Evolutionary conservation across 768 basidiomycete species (phyloP), one percentile per base, ranked within the genome.

Genomic region (Mrakia frigida): DNA sequence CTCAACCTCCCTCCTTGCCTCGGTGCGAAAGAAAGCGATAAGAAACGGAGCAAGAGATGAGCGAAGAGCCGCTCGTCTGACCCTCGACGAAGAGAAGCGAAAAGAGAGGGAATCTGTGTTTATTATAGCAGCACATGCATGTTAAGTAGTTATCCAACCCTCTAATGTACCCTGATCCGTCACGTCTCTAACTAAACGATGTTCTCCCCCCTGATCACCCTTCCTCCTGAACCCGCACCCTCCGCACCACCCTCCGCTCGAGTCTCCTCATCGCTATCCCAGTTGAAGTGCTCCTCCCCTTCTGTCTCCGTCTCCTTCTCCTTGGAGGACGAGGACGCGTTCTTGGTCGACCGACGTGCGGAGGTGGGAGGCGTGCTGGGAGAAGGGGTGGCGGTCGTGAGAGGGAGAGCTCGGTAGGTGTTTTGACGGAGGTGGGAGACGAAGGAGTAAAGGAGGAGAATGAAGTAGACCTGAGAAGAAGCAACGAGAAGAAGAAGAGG

Each of bases 351-450:
- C 33, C 53, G 39, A 41, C 53, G 28, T 13, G 60, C 43, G 69
- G 39, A 33, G 69, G 41, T 13, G 23, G 69, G 6, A 50, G 72
- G 37, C 4, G n/a, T 52, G 50, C 61, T 39, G 31, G 52, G n/a
- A n/a, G n/a, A n/a, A n/a, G n/a, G n/a, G 1, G 69, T 53, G 21
- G 67, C 9, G 37, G 63, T 69, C 6, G 77, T 69, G n/a, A 83
- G 72, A 3, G 92, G 90, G 61, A 99, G 89, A 21, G 90, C 86
- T 79, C 92, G 91, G 82, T 95, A 98, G 33, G 92, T 91, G 65
- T 94, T 92, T 80, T 91, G 91, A 63, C 94, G 92, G 73, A 98
- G 90, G 83, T 98, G 97, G 2, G 88, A 86, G 4, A 94, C 94
- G 83, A 92, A 98, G 21, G 96, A 98, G 84, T 98, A 99, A 41